These are phyloP conservation scores for Chaetomium tenue DNA, from an alignment of 495 filamentous ascomycete genomes.

Conservation along the genomic window DNA sequence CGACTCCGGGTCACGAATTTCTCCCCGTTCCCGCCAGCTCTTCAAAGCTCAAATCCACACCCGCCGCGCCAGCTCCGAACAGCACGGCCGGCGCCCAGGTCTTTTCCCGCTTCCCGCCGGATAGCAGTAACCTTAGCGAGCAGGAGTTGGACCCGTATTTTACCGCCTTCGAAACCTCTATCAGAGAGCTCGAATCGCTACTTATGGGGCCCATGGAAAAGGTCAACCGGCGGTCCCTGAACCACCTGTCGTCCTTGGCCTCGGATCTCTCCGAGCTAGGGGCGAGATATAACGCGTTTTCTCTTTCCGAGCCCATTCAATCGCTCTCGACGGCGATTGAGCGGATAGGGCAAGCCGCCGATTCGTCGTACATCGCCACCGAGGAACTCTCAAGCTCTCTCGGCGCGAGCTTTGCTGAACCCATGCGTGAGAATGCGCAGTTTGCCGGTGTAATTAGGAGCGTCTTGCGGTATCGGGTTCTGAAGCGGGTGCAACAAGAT, in stretches of 20 bases:
- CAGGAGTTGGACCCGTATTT: conserved; percentile 95
- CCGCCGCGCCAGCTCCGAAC: conserved; percentile 47
- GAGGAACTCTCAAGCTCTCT: conserved; percentile 82
- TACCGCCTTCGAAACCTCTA: conserved; percentile 81
- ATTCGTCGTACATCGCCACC: conserved; percentile 93
- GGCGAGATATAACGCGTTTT: conserved; percentile 94
- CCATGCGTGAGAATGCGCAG: conserved; percentile 94
- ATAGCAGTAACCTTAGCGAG: conserved; percentile 70
- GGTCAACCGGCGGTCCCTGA: conserved; percentile 85
- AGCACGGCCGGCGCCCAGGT: conserved; percentile 59
- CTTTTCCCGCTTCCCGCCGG: conserved; percentile 80
- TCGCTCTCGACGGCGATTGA: conserved; percentile 92
- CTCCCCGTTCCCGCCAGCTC: conserved; percentile 81
- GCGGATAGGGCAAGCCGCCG: conserved; percentile 88
- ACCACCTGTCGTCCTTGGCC: conserved; percentile 76
- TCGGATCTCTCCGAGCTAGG: conserved; percentile 89
- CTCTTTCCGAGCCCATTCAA: conserved; percentile 82
- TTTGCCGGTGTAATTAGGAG: conserved; percentile 91
- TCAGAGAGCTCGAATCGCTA: conserved; percentile 80
- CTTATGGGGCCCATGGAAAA: conserved; percentile 92
- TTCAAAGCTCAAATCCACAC: conserved; percentile 71
- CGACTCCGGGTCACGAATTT: conserved; percentile 81
- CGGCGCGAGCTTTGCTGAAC: conserved; percentile 89
- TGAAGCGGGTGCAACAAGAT: conserved; percentile 94
- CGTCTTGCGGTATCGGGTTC: conserved; percentile 80